A percentile compares a stretch with the other conserved stretches of the same genome.
These are phyloP conservation scores for Phytomonas serpens DNA, from an alignment of 208 protist genomes.

Conservation along the genomic window DNA sequence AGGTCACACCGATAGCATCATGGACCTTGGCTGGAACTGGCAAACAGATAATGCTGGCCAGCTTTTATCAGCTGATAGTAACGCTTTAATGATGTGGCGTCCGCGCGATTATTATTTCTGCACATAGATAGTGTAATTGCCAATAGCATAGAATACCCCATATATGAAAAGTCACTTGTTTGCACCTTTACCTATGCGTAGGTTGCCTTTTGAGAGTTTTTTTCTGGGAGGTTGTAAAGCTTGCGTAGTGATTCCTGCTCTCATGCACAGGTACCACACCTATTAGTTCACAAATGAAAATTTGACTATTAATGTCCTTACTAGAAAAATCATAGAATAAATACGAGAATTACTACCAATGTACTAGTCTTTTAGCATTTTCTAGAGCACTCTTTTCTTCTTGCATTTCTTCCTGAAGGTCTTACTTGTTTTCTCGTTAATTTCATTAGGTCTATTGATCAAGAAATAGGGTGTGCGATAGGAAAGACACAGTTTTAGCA, in stretches of 20 bases:
- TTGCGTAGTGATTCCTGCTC: background rate
- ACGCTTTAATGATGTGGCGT: conserved; percentile 85
- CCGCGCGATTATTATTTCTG: conserved; percentile 78
- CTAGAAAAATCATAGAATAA: background rate
- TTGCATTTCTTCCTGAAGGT: background rate
- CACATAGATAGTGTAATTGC: conserved; percentile 1
- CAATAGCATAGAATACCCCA: conserved; percentile 3
- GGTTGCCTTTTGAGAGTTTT: background rate
- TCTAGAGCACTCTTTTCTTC: conserved; percentile 1
- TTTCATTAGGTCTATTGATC: background rate
- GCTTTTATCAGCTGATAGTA: conserved; percentile 67
- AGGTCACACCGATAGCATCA: conserved; percentile 74
- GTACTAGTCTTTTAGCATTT: background rate
- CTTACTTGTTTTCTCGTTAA: background rate
- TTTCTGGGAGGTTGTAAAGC: background rate
- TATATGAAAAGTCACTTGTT: background rate
- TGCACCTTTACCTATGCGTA: background rate
- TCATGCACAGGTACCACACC: background rate
- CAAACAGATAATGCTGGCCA: conserved; percentile 72
- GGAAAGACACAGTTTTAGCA: background rate
- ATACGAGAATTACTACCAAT: background rate
- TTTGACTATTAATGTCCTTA: background rate
- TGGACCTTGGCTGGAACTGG: conserved; percentile 86
- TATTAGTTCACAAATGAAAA: conserved; percentile 1
- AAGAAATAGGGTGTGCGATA: background rate